Conservation (phyloP, 345 rosid species). For the Gossypium rotundifolium region DNA sequence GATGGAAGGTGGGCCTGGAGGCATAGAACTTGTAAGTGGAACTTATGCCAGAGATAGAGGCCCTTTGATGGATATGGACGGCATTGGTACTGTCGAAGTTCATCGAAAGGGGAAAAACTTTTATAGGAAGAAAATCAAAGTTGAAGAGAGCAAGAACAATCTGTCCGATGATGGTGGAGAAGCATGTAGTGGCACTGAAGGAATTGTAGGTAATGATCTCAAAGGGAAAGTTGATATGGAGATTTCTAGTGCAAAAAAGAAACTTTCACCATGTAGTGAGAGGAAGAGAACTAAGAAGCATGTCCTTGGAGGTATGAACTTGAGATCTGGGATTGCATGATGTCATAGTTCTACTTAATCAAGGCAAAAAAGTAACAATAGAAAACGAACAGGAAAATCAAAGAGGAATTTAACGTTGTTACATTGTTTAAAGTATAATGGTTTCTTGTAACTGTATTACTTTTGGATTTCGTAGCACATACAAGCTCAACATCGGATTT, state of each 20-base stretch:
- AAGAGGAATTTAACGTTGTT: neutral
- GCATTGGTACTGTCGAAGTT: slow-evolving; percentile 48
- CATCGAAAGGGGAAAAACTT: slow-evolving; percentile 51
- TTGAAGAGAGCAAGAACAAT: slow-evolving; percentile 41
- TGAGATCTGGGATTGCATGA: neutral
- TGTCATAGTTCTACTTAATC: slow-evolving; percentile 3
- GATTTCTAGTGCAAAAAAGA: slow-evolving; percentile 39
- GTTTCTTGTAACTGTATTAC: neutral
- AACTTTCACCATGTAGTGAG: slow-evolving; percentile 27
- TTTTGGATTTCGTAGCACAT: neutral
- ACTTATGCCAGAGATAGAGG: slow-evolving; percentile 37
- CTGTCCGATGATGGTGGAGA: slow-evolving; percentile 67
- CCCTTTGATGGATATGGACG: slow-evolving; percentile 55
- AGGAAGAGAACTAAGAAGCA: slow-evolving; percentile 52
- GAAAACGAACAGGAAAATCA: neutral
- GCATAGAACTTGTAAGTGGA: slow-evolving; percentile 31
- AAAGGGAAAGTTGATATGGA: slow-evolving; percentile 41
- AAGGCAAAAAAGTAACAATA: slow-evolving; percentile 3
- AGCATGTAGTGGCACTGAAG: slow-evolving; percentile 89
- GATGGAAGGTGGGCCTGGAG: slow-evolving; percentile 39
- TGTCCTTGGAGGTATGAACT: slow-evolving; percentile 54
- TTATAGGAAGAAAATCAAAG: slow-evolving; percentile 50
- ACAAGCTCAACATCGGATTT: neutral
- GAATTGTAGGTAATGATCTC: slow-evolving; percentile 32
- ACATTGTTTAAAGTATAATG: slow-evolving; percentile 13